Conservation (phyloP, 2,329 filamentous ascomycete species). For the Geosmithia morbida region DNA sequence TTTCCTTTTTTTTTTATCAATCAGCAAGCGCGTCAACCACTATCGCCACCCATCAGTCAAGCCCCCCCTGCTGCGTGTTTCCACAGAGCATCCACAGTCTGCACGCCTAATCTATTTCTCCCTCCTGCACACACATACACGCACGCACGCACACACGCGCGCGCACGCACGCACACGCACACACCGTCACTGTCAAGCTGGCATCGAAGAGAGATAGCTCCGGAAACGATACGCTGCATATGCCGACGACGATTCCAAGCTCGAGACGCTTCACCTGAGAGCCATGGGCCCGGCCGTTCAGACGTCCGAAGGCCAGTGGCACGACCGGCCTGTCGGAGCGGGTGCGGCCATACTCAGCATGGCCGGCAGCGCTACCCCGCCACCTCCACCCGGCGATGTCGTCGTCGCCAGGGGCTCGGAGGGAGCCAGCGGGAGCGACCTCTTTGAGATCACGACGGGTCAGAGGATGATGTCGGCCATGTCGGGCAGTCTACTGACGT, state of each 20-base stretch:
- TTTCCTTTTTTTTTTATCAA: background rate
- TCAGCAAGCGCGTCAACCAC: background rate
- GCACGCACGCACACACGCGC: background rate
- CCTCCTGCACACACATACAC: background rate
- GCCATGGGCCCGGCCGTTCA: background rate
- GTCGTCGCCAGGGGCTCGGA: conserved; percentile 2
- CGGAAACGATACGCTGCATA: background rate
- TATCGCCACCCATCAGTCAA: background rate
- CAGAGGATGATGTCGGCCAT: conserved; percentile 96
- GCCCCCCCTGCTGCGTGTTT: background rate
- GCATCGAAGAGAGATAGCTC: background rate
- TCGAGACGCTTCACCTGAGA: background rate
- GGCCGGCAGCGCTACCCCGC: background rate
- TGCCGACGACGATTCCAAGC: background rate
- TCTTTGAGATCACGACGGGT: conserved; percentile 57
- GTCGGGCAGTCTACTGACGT: conserved; percentile 79
- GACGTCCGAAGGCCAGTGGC: background rate
- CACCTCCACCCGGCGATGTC: background rate
- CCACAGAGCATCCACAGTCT: background rate
- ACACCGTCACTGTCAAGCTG: too few relatives aligned
- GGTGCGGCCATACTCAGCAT: background rate
- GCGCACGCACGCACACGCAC: background rate
- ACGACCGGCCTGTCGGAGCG: background rate
- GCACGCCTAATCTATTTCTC: background rate
- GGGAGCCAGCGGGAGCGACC: conserved; percentile 12